phyloP scores from a whole-genome alignment of 352 stramenopile genomes.

The Phytophthora rubi region DNA sequence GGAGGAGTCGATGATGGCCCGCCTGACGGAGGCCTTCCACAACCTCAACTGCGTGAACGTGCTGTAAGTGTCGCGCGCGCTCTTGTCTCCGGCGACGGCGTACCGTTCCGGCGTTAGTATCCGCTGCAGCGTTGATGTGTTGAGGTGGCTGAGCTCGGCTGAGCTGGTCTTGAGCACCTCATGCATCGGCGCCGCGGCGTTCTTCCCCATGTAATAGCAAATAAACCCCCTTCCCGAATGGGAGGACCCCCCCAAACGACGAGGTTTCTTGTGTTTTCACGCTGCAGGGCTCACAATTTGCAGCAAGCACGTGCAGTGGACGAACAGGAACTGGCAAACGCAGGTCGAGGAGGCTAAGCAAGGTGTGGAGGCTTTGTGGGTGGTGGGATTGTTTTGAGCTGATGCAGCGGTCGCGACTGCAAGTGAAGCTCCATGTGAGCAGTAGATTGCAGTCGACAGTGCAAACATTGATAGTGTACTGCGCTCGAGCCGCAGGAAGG shows the following conservation, averaged over 20 bases:
- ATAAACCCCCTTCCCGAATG: constrained; percentile 20
- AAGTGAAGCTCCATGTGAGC: neutral
- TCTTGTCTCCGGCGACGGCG: neutral
- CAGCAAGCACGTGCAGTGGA: too few relatives aligned
- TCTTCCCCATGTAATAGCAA: constrained; percentile 42
- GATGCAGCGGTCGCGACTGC: neutral
- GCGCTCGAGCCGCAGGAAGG: neutral
- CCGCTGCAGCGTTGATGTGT: neutral
- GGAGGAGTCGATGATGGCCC: constrained; percentile 94
- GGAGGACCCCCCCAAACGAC: neutral
- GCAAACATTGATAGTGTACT: too few relatives aligned
- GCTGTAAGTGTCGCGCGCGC: constrained; percentile 30
- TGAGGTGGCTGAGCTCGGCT: neutral
- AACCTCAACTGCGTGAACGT: constrained; percentile 88
- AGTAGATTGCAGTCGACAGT: too few relatives aligned
- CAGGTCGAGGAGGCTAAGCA: neutral
- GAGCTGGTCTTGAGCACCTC: neutral
- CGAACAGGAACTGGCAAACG: too few relatives aligned
- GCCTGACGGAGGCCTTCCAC: constrained; percentile 91
- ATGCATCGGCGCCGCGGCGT: neutral
- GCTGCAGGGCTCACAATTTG: neutral
- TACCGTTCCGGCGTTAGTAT: constrained; percentile 24
- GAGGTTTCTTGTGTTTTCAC: neutral
- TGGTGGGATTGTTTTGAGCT: neutral
- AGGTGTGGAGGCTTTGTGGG: neutral